Conservation (phyloP, 208 protist species). For the Leishmania tropica region DNA sequence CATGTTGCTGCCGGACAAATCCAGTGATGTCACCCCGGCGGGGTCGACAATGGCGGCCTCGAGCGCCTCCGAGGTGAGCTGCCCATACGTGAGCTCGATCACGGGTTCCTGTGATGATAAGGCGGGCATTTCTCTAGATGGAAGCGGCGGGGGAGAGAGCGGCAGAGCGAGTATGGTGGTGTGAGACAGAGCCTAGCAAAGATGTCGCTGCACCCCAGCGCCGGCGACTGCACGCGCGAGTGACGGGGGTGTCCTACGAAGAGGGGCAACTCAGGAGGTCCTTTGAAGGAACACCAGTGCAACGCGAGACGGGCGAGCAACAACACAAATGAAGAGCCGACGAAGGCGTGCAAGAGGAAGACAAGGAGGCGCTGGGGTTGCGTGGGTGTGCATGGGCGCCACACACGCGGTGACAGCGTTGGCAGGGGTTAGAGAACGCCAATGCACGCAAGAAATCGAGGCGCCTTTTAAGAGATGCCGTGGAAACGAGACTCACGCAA, state of each 20-base stretch:
- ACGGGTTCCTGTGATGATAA: slow-evolving; percentile 15
- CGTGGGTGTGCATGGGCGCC: background rate
- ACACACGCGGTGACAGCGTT: background rate
- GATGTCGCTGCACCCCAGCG: background rate
- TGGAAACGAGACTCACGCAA: background rate
- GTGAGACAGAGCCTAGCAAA: background rate
- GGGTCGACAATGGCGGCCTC: slow-evolving; percentile 43
- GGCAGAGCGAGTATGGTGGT: background rate
- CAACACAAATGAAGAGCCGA: background rate
- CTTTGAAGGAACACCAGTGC: background rate
- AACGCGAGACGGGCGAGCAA: background rate
- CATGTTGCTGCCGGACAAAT: slow-evolving; percentile 85
- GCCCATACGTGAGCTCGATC: slow-evolving; percentile 69
- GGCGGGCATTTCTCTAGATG: slow-evolving; percentile 11
- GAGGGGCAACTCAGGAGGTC: background rate
- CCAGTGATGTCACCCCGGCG: slow-evolving; percentile 50
- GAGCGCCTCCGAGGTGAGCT: slow-evolving; percentile 56
- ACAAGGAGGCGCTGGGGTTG: background rate
- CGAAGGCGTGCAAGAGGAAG: background rate
- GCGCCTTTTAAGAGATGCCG: background rate
- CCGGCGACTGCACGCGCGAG: slow-evolving; percentile 1
- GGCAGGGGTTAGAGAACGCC: background rate
- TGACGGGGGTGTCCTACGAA: background rate
- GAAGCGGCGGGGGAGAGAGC: background rate
- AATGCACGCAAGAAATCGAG: background rate